Evolutionary conservation across 2,329 filamentous ascomycete species (phyloP), one percentile per base, ranked within the genome.

Genomic region (Claviceps monticola): DNA sequence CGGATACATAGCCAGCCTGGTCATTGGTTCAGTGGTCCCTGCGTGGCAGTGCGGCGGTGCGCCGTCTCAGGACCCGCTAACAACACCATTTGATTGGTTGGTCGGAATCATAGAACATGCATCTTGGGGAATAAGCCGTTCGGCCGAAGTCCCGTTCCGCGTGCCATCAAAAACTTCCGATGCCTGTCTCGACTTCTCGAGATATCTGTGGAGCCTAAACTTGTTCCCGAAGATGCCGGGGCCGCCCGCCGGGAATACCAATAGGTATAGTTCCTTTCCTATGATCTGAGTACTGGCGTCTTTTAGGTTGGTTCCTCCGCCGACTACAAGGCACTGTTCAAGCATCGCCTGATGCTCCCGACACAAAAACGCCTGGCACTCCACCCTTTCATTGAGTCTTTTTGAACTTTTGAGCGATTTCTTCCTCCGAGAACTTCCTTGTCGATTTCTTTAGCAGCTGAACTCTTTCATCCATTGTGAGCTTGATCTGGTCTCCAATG

Each of bases 401-500:
- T 17, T 57, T 58, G 49, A 80, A 86, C 63, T 82, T 84, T 47
- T 66, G 65, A 37, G 59, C 64, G 54, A 87, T 82, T 54, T 86
- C 83, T 54, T 78, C 76, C 61, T 84, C 79, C 0, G 70, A 75
- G 57, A 90, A 88, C 49, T 67, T 70, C 43, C 74, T 70, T n/a
- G 84, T 87, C 68, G 84, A 82, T 17, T 70, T 73, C 57, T 72
- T 74, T 55, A 89, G 66, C 74, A 87, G 75, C 11, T 71, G 74
- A 5, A 76, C 79, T 36, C 79, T 71, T 64, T 87, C 78, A 34
- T 82, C 75, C 56, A 83, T 68, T 0, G 71, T 80, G 76, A 89
- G 77, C 5, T 69, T 66, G 42, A 84, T 79, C 69, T 90, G 86
- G 1, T 79, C 73, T 0, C 84, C 84, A 41, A 91, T 83, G 0